Conservation (phyloP, 257 asterid species). For the Solanum commersonii region DNA sequence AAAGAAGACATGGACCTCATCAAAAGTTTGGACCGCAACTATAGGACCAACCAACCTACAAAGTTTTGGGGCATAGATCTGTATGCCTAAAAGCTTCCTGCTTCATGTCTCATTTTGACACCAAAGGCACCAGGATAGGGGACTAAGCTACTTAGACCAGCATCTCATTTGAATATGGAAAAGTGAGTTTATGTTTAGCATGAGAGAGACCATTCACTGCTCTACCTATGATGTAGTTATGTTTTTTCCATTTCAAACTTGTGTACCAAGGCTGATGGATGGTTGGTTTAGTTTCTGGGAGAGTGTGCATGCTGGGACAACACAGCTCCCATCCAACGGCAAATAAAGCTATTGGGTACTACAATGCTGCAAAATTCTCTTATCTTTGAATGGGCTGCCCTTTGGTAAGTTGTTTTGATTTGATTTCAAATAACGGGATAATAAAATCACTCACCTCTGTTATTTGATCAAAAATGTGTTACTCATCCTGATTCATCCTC, state of each 20-base stretch:
- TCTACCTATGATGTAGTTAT: not conserved
- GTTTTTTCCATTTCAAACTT: not conserved
- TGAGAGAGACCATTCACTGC: not conserved
- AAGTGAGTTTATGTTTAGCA: not conserved
- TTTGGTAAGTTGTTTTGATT: too few relatives aligned
- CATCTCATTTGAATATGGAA: not conserved
- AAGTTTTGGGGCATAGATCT: slow-evolving; percentile 50
- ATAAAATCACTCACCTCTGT: too few relatives aligned
- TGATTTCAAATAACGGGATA: too few relatives aligned
- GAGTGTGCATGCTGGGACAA: not conserved
- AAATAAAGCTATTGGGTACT: not conserved
- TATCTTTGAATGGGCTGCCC: too few relatives aligned
- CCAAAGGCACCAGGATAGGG: not conserved
- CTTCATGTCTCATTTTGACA: not conserved
- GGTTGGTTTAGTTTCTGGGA: not conserved
- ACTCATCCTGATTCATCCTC: not conserved
- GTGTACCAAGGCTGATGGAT: not conserved
- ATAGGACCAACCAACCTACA: slow-evolving; percentile 52
- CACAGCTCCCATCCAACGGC: not conserved
- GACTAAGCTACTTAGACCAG: not conserved
- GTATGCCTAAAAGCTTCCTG: slow-evolving; percentile 14
- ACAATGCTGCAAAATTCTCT: not conserved
- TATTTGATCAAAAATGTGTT: too few relatives aligned
- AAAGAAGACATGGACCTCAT: slow-evolving; percentile 37
- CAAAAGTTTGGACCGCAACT: slow-evolving; percentile 29